Evolutionary conservation across 306 rosid genomes (phyloP).

Genomic region (Cucurbita maxima): DNA sequence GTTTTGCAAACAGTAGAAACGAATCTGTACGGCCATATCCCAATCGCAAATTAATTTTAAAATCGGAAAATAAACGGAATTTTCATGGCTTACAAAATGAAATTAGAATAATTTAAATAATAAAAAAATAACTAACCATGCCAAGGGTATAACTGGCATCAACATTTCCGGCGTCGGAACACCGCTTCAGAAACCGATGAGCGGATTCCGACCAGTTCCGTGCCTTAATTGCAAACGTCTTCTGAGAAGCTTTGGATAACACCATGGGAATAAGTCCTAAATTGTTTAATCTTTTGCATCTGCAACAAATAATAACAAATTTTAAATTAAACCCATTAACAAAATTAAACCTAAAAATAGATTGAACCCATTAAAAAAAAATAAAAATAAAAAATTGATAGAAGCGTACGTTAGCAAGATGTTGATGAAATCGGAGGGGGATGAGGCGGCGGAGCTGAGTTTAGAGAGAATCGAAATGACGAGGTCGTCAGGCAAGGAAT

Average conservation of each 20-base stretch:
- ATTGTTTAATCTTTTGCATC: conserved; percentile 60
- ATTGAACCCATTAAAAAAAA: neutral
- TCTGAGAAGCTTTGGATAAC: conserved; percentile 41
- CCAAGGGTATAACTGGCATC: conserved; percentile 88
- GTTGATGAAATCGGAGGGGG: conserved; percentile 55
- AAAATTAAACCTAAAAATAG: too few relatives aligned
- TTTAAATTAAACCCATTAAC: too few relatives aligned
- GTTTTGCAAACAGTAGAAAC: conserved; percentile 68
- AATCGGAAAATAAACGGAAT: neutral
- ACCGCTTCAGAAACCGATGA: conserved; percentile 65
- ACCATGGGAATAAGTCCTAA: conserved; percentile 44
- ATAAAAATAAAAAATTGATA: neutral
- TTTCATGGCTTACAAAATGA: neutral
- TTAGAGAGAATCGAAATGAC: conserved; percentile 47
- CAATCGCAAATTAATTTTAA: neutral
- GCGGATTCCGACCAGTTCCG: conserved; percentile 65
- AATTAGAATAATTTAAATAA: neutral
- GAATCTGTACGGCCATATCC: conserved; percentile 36
- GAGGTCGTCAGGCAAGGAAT: conserved; percentile 64
- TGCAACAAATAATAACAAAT: conserved; percentile 9
- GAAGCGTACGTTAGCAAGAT: conserved; percentile 55
- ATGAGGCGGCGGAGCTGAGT: conserved; percentile 39
- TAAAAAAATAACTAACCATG: conserved; percentile 43
- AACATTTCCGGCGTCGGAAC: conserved; percentile 73
- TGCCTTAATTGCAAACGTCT: conserved; percentile 35